These are phyloP conservation scores for Fusarium sp. DNA, from an alignment of 2,329 filamentous ascomycete genomes.

Conservation along the genomic window DNA sequence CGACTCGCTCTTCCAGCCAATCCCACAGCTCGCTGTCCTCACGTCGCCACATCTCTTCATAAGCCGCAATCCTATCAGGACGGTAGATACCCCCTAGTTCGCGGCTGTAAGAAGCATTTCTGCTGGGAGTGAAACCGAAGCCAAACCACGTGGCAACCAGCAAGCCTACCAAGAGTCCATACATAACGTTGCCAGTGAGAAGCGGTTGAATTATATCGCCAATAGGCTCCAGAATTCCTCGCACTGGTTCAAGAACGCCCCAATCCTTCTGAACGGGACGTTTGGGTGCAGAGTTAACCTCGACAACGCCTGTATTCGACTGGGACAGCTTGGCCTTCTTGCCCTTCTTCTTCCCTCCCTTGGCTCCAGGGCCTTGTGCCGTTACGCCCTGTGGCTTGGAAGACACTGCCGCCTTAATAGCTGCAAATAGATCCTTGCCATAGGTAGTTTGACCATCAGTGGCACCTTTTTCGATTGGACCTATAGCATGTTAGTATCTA, in stretches of 20 bases:
- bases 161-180: conserved; percentile 78
- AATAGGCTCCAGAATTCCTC: conserved; percentile 74
- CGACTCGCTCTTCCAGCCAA: conserved; percentile 89
- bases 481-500: conserved; percentile 60
- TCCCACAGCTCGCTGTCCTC: conserved; percentile 93
- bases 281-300: conserved; percentile 55
- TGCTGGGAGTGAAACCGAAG: conserved; percentile 61
- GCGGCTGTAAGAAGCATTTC: conserved; percentile 52
- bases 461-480: conserved; percentile 94
- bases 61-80: conserved; percentile 80
- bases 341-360: conserved; percentile 69
- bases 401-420: conserved; percentile 78
- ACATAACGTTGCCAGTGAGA: conserved; percentile 80
- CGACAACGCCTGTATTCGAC: conserved; percentile 57
- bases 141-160: conserved; percentile 81
- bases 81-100: conserved; percentile 46
- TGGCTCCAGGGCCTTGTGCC: conserved; percentile 59
- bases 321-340: conserved; percentile 62
- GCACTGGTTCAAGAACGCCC: conserved; percentile 85
- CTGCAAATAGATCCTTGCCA: conserved; percentile 80
- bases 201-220: conserved; percentile 76
- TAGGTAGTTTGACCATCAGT: conserved; percentile 89
- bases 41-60: conserved; percentile 90
- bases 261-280: conserved; percentile 66
- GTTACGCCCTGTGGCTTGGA: conserved; percentile 67